Evolutionary conservation across 1,284 basidiomycete genomes (phyloP), one percentile per base, ranked within the genome.

Genomic region (Tylopilus sp.): DNA sequence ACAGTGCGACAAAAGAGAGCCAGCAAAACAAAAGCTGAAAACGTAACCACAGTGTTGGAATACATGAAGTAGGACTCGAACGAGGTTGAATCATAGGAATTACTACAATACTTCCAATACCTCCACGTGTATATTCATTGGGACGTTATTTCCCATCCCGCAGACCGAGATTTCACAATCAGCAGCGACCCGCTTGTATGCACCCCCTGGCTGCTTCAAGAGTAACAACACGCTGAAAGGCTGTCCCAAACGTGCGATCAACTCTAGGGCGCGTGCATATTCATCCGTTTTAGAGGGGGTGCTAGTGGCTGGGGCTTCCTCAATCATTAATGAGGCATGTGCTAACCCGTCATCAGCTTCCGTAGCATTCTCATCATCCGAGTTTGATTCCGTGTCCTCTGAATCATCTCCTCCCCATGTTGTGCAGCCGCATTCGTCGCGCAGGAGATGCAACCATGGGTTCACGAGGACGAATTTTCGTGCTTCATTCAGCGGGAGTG

Each of bases 111-210:
- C n/a, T n/a, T n/a, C n/a, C n/a, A n/a, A 32, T 12, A 57, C 61
- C 39, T 57, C 56, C 38, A 62, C 55, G 24, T 32, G 49, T 22
- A 62, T 41, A 22, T 57, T 56, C 29, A 29, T 53, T 41, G 55
- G 51, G 24, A 53, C 26, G 26, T 57, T 24, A 49, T 41, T 57
- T 36, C 49, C 56, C 29, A 39, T 53, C 54, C 54, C 44, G 19
- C 19, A 9, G 12, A 57, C 10, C 3, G 53, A 19, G 6, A 62
- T 53, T n/a, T 53, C 56, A 22, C 44, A 26, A 16, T 62, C 56
- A 8, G 51, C 51, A 22, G 61, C 61, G 3, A 57, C 56, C 3
- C 61, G 61, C 39, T 36, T 62, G 51, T 62, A 62, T 3, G 26
- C 51, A 3, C 56, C 56, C 6, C 57, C 56, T 3, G 38, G 39